Evolutionary conservation across 2,329 filamentous ascomycete species (phyloP).

Genomic region (Diaporthe sp.): DNA sequence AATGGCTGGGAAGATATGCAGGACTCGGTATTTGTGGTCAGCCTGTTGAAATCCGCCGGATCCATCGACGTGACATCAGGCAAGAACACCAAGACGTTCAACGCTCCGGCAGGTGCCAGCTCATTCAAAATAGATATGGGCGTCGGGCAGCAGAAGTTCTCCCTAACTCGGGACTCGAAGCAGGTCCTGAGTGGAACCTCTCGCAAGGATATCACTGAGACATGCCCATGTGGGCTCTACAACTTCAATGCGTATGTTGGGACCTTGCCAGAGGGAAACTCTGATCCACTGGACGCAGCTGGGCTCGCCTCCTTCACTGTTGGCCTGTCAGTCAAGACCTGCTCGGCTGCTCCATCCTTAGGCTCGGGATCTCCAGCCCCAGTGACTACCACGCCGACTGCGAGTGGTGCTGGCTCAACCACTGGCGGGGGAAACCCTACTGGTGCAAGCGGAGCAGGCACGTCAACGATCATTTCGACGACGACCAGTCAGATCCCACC

Average conservation of each 20-base stretch:
- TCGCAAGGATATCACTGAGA: slow-evolving; percentile 61
- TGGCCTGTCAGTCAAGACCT: slow-evolving; percentile 49
- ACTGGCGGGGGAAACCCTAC: not conserved
- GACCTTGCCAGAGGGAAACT: slow-evolving; percentile 56
- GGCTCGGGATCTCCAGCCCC: slow-evolving; percentile 35
- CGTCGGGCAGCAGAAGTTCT: slow-evolving; percentile 61
- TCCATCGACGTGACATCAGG: slow-evolving; percentile 62
- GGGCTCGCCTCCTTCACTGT: slow-evolving; percentile 49
- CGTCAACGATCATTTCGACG: not conserved
- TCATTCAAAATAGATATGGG: slow-evolving; percentile 61
- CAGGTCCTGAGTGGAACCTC: slow-evolving; percentile 61
- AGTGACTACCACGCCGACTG: slow-evolving; percentile 44
- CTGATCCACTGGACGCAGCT: slow-evolving; percentile 53
- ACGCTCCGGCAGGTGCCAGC: slow-evolving; percentile 61
- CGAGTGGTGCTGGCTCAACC: slow-evolving; percentile 31
- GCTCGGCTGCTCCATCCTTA: slow-evolving; percentile 43
- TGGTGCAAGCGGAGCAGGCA: not conserved
- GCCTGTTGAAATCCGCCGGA: slow-evolving; percentile 60
- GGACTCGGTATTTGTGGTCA: slow-evolving; percentile 66
- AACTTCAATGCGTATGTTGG: slow-evolving; percentile 71
- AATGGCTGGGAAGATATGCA: slow-evolving; percentile 63
- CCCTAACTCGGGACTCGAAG: slow-evolving; percentile 56
- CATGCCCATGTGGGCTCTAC: slow-evolving; percentile 66
- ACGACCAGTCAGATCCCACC: not conserved
- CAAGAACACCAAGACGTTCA: slow-evolving; percentile 55